Base-by-base conservation (phyloP, 2,329 filamentous ascomycete species). In the Anthostomella pinea region DNA sequence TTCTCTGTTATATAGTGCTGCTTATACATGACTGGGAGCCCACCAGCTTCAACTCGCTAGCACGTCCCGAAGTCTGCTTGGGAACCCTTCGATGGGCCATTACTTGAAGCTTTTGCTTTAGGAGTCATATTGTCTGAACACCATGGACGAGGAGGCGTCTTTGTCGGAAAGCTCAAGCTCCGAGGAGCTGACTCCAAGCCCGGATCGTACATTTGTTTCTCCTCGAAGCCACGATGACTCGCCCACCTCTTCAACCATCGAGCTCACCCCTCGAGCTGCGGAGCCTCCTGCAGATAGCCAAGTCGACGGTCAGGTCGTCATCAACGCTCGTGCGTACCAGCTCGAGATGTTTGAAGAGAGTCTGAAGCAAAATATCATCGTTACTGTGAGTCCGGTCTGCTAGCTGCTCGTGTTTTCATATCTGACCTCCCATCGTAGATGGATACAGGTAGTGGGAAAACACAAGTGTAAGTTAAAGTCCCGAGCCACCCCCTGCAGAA, bases 401-500 rank as follows among this genome's bases (percentile, higher is more conserved):
- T 29, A 8, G 9, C 20, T 31, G 30, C 20, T 18, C 25, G 10
- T 10, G 9, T 13, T 5, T 31, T 7, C 6, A 9, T 8, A 15
- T 33, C 38, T 37, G 19, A 39, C 39, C 16, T 31, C 22, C 24
- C 17, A 29, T 15, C 26, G 21, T 36, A 62, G 83, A 89, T 89
- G 85, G 84, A 86, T 44, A 90, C 85, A 0, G 85, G 85, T 1
- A 87, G 77, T 46, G 85, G 85, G 2, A 90, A 90, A 58, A 89
- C 85, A 3, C 80, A 84, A 47, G 76, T 89, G 83, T 87, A 72
- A 63, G 73, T 62, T 11, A 8, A 10, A 33, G 21, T 26, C 30
- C 23, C 10, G 17, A 19, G 24, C 18, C 14, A 15, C 14, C 6
- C 22, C 14, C 3, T 13, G 21, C 6, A 7, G 11, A 7, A 20